phyloP scores from a whole-genome alignment of 495 filamentous ascomycete species.

The Aspergillus campestris region DNA sequence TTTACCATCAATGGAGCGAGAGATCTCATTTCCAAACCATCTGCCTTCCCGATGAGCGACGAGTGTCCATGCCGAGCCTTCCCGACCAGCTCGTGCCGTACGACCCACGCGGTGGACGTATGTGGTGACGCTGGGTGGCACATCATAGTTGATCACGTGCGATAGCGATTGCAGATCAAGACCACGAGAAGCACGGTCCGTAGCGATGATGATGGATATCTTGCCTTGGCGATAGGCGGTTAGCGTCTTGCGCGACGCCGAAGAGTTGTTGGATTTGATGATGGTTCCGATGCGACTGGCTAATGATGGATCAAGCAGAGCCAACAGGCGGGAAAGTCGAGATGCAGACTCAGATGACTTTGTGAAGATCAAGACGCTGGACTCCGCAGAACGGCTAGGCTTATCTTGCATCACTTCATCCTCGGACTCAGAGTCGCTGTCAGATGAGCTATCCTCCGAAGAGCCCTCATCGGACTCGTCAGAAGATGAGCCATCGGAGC shows the following conservation, averaged over 20 bases:
- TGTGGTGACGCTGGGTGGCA: constrained; percentile 67
- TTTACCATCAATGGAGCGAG: constrained; percentile 31
- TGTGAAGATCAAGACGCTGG: constrained; percentile 70
- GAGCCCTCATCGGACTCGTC: constrained; percentile 14
- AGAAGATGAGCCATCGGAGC: constrained; percentile 24
- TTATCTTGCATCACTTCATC: background rate
- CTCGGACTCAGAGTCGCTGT: constrained; percentile 13
- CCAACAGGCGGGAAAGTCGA: constrained; percentile 71
- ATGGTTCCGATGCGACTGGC: constrained; percentile 55
- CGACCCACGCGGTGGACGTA: constrained; percentile 93
- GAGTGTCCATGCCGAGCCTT: constrained; percentile 75
- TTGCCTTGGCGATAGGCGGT: constrained; percentile 53
- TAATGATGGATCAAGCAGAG: constrained; percentile 53
- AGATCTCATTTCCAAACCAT: constrained; percentile 82
- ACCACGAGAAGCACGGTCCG: constrained; percentile 85
- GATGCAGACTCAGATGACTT: constrained; percentile 77
- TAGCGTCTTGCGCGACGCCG: constrained; percentile 53
- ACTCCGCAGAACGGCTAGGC: background rate
- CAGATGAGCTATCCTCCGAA: constrained; percentile 3
- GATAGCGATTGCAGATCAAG: constrained; percentile 74
- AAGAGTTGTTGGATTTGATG: constrained; percentile 63
- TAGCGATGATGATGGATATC: constrained; percentile 71
- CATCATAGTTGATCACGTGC: constrained; percentile 91
- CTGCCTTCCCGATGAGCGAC: constrained; percentile 67
- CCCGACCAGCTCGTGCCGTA: constrained; percentile 74